Conservation (phyloP, 331 rosid genomes). For the Quercus lobata region DNA sequence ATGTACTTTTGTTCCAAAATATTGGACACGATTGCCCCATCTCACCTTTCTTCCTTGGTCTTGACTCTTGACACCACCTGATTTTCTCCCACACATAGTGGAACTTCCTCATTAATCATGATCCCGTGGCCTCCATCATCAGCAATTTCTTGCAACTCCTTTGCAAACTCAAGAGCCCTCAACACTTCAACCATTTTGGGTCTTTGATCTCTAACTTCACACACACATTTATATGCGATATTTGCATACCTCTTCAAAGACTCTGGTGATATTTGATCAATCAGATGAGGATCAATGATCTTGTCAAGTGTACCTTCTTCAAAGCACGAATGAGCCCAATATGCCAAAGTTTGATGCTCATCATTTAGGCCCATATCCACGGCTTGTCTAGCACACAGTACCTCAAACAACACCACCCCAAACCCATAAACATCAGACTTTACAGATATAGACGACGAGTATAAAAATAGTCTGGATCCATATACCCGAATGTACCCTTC, state of each 20-base stretch:
- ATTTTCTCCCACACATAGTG: no score
- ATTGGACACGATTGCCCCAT: no score
- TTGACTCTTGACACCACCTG: no score
- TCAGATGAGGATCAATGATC: not conserved
- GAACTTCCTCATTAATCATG: no score
- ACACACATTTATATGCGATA: no score
- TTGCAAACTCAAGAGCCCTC: no score
- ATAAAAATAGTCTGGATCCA: slow-evolving; percentile 45
- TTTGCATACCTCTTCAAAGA: not conserved
- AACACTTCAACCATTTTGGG: no score
- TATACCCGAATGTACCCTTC: slow-evolving; percentile 48
- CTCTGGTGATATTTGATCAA: not conserved
- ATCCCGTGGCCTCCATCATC: no score
- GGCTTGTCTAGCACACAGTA: slow-evolving; percentile 7
- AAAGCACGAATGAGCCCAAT: not conserved
- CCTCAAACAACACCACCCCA: slow-evolving; percentile 37
- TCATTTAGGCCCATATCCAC: not conserved
- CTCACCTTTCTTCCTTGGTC: no score
- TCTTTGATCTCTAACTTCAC: no score
- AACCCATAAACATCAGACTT: slow-evolving; percentile 57
- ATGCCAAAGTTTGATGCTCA: not conserved
- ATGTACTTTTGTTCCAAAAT: no score
- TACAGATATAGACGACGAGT: slow-evolving; percentile 26
- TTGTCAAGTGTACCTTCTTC: not conserved
- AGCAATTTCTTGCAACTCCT: no score